These are phyloP conservation scores for Xanthoconium purpureum DNA, from an alignment of 768 basidiomycete genomes.

Conservation along the genomic window DNA sequence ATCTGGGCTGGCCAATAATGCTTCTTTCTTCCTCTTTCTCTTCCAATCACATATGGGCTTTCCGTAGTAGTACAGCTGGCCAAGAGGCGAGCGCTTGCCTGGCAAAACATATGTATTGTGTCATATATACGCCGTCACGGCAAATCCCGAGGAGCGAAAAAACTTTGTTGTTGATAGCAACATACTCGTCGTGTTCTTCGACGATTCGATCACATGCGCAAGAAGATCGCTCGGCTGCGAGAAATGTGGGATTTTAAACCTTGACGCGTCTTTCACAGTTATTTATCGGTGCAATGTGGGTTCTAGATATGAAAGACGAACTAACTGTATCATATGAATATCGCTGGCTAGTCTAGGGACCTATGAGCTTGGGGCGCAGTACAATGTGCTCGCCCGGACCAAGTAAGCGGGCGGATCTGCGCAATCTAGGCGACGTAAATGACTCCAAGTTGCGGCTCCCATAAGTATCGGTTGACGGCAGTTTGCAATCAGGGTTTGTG, in stretches of 20 bases:
- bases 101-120: background rate
- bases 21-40: conserved; percentile 1
- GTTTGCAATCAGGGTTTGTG: conserved; percentile 11
- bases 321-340: background rate
- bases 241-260: background rate
- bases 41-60: conserved; percentile 9
- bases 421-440: conserved; percentile 14
- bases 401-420: conserved; percentile 13
- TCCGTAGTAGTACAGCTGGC: background rate
- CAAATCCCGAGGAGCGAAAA: background rate
- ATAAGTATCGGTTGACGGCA: conserved; percentile 12
- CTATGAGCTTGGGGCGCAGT: background rate
- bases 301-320: background rate
- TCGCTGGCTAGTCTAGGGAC: background rate
- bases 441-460: background rate
- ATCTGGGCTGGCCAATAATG: conserved; percentile 6
- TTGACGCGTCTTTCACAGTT: background rate
- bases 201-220: background rate
- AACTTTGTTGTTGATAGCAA: background rate
- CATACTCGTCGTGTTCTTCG: too few relatives aligned
- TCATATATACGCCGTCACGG: background rate
- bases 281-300: background rate
- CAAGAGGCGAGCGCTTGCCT: background rate
- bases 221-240: conserved; percentile 1
- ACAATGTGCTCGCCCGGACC: conserved; percentile 1